Evolutionary conservation across 2,329 filamentous ascomycete species (phyloP).

Genomic region (Passalora sequoiae): DNA sequence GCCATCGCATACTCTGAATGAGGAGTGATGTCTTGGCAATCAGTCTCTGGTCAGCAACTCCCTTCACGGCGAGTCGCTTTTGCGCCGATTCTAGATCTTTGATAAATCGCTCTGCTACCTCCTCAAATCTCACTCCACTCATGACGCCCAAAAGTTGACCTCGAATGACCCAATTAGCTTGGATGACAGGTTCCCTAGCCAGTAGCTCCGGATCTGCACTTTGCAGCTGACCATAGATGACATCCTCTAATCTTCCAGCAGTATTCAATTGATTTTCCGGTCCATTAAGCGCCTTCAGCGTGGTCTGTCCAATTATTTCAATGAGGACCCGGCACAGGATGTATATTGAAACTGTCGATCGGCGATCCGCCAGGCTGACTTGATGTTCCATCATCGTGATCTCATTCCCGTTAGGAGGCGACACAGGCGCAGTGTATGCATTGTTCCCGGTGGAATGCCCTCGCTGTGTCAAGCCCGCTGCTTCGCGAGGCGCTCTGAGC

Average conservation of each 20-base stretch:
- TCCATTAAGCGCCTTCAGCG: constrained; percentile 61
- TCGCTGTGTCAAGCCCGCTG: constrained; percentile 22
- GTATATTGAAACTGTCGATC: constrained; percentile 91
- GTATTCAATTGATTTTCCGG: constrained; percentile 65
- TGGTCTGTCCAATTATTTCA: constrained; percentile 90
- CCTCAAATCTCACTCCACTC: constrained; percentile 85
- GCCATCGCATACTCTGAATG: constrained; percentile 83
- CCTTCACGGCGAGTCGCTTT: constrained; percentile 68
- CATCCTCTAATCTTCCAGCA: constrained; percentile 87
- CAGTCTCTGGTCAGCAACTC: constrained; percentile 59
- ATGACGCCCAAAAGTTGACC: constrained; percentile 90
- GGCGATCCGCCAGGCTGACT: constrained; percentile 56
- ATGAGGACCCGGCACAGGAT: constrained; percentile 89
- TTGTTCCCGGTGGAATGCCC: constrained; percentile 15
- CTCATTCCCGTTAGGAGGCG: constrained; percentile 25
- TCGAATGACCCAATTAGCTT: constrained; percentile 95
- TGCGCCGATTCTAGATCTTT: constrained; percentile 73
- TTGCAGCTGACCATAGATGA: constrained; percentile 94
- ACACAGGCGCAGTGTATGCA: constrained; percentile 14
- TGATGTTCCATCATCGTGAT: constrained; percentile 29
- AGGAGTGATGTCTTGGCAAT: constrained; percentile 84
- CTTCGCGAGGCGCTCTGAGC: constrained; percentile 26
- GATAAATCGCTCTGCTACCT: constrained; percentile 76
- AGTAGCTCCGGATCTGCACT: constrained; percentile 79
- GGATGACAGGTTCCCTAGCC: constrained; percentile 69